phyloP scores from a whole-genome alignment of 768 basidiomycete species.

The Agaricus bisporus region DNA sequence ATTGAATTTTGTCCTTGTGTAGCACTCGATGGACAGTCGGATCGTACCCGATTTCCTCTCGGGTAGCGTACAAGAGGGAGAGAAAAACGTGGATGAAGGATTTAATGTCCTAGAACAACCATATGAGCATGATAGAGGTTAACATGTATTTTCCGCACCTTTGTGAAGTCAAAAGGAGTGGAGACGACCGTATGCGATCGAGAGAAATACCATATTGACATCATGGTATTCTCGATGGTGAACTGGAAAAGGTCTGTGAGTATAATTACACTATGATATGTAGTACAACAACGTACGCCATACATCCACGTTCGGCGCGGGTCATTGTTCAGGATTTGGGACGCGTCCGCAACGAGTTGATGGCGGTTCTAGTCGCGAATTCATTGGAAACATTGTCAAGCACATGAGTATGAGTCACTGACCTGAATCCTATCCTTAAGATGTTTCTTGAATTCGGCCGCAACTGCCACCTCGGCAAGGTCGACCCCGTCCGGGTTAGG shows the following conservation, averaged over 20 bases:
- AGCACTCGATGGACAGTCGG: not conserved
- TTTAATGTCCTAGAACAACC: not conserved
- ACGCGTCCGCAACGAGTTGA: not conserved
- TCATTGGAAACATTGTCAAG: not conserved
- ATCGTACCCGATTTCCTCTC: slow-evolving; percentile 7
- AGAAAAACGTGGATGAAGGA: slow-evolving; percentile 1
- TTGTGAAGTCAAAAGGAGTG: not conserved
- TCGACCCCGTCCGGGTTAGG: not conserved
- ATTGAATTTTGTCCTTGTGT: not conserved
- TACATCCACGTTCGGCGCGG: not conserved
- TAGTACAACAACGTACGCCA: not conserved
- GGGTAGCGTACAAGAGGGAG: slow-evolving; percentile 3
- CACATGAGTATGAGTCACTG: not conserved
- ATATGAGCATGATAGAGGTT: not conserved
- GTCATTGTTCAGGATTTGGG: slow-evolving; percentile 3
- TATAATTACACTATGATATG: not conserved
- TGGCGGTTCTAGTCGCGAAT: not conserved
- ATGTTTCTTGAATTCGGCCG: not conserved
- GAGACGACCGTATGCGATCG: slow-evolving; percentile 2
- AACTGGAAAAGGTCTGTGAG: not conserved
- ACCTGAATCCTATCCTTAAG: not conserved
- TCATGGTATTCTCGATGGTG: not conserved
- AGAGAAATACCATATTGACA: slow-evolving; percentile 5
- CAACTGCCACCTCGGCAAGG: not conserved
- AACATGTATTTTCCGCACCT: not conserved